Conservation (phyloP, 306 rosid genomes). For the cucumber (Cucumis sativus) region DNA sequence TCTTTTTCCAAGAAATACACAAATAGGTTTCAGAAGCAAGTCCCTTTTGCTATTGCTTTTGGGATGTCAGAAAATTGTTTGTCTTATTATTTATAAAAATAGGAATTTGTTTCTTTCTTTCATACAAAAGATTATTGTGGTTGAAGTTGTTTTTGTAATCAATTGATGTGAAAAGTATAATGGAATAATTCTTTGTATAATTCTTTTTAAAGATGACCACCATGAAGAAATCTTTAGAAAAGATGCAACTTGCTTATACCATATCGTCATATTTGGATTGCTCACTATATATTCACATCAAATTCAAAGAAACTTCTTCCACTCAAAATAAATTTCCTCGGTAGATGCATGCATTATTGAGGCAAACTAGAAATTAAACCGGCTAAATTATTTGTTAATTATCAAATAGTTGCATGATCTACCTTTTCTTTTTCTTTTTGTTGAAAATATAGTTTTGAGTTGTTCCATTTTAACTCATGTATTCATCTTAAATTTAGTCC, state of each 20-base stretch:
- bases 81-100: background rate
- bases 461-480: no score
- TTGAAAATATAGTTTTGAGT: no score
- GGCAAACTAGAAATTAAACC: no score
- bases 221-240: background rate
- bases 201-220: background rate
- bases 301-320: background rate
- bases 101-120: background rate
- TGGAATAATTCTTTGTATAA: background rate
- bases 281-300: background rate
- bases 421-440: no score
- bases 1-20: background rate
- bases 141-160: background rate
- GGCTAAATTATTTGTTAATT: no score
- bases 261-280: background rate
- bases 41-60: background rate
- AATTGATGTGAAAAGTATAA: background rate
- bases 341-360: no score
- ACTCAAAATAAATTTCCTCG: background rate
- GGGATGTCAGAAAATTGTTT: background rate
- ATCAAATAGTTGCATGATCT: no score
- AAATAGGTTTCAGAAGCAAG: background rate
- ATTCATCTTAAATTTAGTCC: no score
- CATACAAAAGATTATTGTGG: background rate
- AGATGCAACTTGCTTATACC: background rate